These are phyloP conservation scores for Effrenium voratum DNA, from an alignment of 73 alveolate genomes.

Conservation along the genomic window DNA sequence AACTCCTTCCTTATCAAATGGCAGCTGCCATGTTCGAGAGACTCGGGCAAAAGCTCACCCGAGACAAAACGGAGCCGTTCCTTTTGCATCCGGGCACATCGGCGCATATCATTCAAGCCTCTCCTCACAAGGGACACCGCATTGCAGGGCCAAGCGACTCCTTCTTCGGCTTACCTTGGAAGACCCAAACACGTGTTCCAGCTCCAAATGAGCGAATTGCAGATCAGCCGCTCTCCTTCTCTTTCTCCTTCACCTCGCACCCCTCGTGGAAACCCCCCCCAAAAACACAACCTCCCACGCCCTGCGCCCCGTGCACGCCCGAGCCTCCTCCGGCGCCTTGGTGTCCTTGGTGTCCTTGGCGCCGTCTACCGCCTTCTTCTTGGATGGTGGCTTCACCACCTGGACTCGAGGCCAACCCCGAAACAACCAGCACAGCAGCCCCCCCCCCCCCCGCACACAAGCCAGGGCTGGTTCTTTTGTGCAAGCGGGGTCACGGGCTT, in stretches of 20 bases:
- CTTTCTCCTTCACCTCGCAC: neutral
- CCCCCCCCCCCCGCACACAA: too few species aligned
- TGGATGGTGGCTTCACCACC: constrained; percentile 46
- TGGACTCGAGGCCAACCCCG: neutral
- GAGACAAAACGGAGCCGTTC: neutral
- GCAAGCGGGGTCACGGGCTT: neutral
- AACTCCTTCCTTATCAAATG: constrained; percentile 36
- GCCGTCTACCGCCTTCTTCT: too few species aligned
- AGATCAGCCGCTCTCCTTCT: neutral
- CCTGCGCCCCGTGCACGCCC: neutral
- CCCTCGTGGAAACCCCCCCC: neutral
- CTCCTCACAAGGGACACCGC: neutral
- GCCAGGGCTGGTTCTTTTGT: too few species aligned
- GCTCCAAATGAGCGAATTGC: neutral
- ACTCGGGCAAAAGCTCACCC: too few species aligned
- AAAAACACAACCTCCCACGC: neutral
- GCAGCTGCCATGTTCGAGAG: too few species aligned
- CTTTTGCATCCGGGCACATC: neutral
- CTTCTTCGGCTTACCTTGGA: constrained; percentile 36
- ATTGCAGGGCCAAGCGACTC: neutral
- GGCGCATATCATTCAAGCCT: neutral
- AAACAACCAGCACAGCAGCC: too few species aligned
- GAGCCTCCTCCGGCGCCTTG: constrained; percentile 3
- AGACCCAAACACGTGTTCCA: neutral
- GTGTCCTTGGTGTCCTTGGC: neutral